These are phyloP conservation scores for Thraustochytrium striatum DNA, from an alignment of 352 stramenopile species.

Conservation along the genomic window DNA sequence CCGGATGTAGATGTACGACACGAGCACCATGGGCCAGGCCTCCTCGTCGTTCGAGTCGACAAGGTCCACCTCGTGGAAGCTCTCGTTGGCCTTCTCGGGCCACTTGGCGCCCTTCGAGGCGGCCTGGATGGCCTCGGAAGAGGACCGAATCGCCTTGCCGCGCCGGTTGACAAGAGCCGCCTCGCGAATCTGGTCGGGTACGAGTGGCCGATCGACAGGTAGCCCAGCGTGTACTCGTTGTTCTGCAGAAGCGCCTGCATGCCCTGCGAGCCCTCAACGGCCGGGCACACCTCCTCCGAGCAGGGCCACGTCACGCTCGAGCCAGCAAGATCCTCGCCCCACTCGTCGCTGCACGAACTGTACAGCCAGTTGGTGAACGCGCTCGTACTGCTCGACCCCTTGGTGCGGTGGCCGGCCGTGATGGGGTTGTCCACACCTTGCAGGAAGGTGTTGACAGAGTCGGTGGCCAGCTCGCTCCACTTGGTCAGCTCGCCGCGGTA, in stretches of 20 bases:
- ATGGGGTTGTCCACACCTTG: conserved; percentile 56
- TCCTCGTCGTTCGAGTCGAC: conserved; percentile 59
- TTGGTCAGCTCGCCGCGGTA: conserved; percentile 61
- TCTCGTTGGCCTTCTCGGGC: background rate
- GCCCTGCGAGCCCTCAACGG: conserved; percentile 56
- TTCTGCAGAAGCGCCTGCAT: conserved; percentile 51
- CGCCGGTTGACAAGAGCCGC: conserved; percentile 45
- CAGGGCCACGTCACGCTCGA: conserved; percentile 51
- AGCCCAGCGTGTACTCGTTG: conserved; percentile 45
- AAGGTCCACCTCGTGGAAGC: conserved; percentile 56
- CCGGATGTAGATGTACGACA: conserved; percentile 67
- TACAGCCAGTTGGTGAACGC: conserved; percentile 60
- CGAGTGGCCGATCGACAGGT: conserved; percentile 39
- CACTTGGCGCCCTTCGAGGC: conserved; percentile 13
- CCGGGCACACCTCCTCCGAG: conserved; percentile 57
- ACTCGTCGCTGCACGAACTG: conserved; percentile 55
- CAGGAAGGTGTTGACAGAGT: conserved; percentile 57
- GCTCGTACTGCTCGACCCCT: conserved; percentile 60
- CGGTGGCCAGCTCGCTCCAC: conserved; percentile 61
- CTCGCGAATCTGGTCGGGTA: background rate
- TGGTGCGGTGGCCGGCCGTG: conserved; percentile 59
- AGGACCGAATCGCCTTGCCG: conserved; percentile 53
- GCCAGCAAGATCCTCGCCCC: conserved; percentile 55
- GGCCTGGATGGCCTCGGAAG: background rate
- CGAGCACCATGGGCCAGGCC: conserved; percentile 67